phyloP scores from a whole-genome alignment of 1,139 yeast genomes.

The Meyerozyma smithsonii region DNA sequence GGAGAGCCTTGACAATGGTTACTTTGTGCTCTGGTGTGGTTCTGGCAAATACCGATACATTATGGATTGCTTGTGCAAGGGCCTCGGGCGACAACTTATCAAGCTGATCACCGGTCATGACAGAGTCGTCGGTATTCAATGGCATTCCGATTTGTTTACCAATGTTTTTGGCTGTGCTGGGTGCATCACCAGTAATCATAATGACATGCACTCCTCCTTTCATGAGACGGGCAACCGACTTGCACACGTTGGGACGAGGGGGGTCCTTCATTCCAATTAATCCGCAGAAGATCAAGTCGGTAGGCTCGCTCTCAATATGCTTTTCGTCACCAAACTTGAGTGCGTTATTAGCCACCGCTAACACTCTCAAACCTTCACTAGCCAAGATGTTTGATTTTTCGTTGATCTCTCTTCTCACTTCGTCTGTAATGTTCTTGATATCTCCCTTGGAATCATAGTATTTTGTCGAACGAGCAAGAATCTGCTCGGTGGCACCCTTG shows the following conservation, averaged over 20 bases:
- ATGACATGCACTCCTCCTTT: conserved; percentile 93
- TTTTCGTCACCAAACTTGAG: conserved; percentile 24
- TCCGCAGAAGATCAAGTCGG: conserved; percentile 72
- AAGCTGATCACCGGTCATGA: conserved; percentile 78
- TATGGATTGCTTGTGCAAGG: conserved; percentile 66
- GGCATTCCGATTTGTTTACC: conserved; percentile 94
- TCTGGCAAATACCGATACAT: conserved; percentile 90
- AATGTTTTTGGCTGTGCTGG: conserved; percentile 85
- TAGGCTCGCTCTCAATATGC: conserved; percentile 37
- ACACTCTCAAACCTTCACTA: conserved; percentile 77
- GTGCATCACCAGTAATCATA: conserved; percentile 97
- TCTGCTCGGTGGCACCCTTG: conserved; percentile 85
- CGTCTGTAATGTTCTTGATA: conserved; percentile 48
- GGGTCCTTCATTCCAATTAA: conserved; percentile 95
- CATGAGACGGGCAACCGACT: conserved; percentile 67
- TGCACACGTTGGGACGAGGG: conserved; percentile 79
- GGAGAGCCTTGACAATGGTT: conserved; percentile 84
- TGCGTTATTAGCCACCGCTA: conserved; percentile 67
- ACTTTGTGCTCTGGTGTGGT: conserved; percentile 96
- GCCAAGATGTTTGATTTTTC: conserved; percentile 66
- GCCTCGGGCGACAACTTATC: conserved; percentile 68
- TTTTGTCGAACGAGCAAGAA: conserved; percentile 57
- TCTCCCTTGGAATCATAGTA: conserved; percentile 58
- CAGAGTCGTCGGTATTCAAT: conserved; percentile 57
- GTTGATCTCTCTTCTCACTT: conserved; percentile 39